Percentiles rank a stretch among this genome's conserved stretches.
phyloP scores from a whole-genome alignment of 441 rosid genomes.

The Pelargonium citronellum region DNA sequence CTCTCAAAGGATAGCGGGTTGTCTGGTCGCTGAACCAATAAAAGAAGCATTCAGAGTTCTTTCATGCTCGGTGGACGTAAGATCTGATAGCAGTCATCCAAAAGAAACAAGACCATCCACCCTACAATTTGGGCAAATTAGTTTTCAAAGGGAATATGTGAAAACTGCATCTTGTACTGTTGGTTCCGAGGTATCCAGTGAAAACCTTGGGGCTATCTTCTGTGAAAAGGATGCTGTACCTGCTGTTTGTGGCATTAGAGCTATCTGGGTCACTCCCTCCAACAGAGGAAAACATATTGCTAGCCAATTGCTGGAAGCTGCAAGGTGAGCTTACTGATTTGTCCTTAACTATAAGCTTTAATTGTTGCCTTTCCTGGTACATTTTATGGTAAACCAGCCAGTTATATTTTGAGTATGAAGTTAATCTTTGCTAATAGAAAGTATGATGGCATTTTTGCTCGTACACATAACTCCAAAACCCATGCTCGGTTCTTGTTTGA shows the following conservation, averaged over 20 bases:
- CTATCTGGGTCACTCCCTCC: constrained; percentile 78
- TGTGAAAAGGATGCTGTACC: constrained; percentile 51
- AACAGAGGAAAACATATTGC: constrained; percentile 77
- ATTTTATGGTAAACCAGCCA: neutral
- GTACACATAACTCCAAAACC: too few relatives aligned
- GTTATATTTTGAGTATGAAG: neutral
- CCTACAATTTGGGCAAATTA: constrained; percentile 58
- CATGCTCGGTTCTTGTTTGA: neutral
- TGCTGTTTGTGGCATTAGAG: constrained; percentile 73
- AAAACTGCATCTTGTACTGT: constrained; percentile 31
- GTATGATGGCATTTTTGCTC: too few relatives aligned
- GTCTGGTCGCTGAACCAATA: constrained; percentile 70
- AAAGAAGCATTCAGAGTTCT: constrained; percentile 63
- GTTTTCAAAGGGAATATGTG: constrained; percentile 47
- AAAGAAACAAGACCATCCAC: constrained; percentile 37
- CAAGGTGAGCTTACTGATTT: constrained; percentile 37
- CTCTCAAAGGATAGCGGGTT: constrained; percentile 54
- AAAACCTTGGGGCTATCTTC: constrained; percentile 36
- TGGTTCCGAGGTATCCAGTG: constrained; percentile 22
- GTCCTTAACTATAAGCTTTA: neutral
- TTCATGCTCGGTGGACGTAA: constrained; percentile 29
- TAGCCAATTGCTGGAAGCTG: constrained; percentile 55
- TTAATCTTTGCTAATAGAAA: too few relatives aligned
- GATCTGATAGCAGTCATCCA: constrained; percentile 3
- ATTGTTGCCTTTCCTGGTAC: neutral